Base-by-base conservation (phyloP, 345 rosid genomes). In the Geranium rotundifolium region DNA sequence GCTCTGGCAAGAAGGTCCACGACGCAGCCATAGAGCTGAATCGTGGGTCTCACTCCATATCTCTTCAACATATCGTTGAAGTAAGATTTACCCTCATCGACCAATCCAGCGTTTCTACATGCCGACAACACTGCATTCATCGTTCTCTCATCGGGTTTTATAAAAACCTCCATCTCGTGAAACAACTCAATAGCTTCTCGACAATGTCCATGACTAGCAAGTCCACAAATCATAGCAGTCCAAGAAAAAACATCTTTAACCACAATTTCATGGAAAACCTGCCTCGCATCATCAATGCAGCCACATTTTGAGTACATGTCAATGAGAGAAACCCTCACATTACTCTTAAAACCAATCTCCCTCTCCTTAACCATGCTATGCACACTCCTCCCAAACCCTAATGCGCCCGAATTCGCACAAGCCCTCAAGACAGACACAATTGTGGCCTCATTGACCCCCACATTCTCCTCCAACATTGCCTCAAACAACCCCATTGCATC, bases 221-320 rank as follows among this genome's bases (percentile, higher is more conserved):
- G 67, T 3, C 69, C 67, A 61, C 81, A 73, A 67, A 84, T 84
- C 77, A 87, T 80, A 3, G 86, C 80, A 37, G 85, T 87, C 88
- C 88, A 87, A 0, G 95, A 79, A 50, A 84, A 78, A 3, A 84
- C 75, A 72, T 82, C 80, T 55, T 65, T 81, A 37, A 58, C 34
- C 0, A 57, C 41, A 79, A 81, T 78, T 7, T 62, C 72, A 13
- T 75, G 49, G 19, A 84, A 87, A 69, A 79, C 9, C 29, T 63
- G 41, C 5, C 67, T 56, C 1, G 90, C 86, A 54, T 78, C 69
- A 29, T 65, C 29, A 23, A 82, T 81, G 75, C 73, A 49, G 34
- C 95, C 90, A 17, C 84, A 81, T 71, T 82, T 87, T 1, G 81
- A 81, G 16, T 87, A 87, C 85, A 81, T 83, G 63, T 82, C 85